A percentile compares a stretch with the other conserved stretches of the same genome.
Conservation (phyloP, 1,139 yeast species). For the Meyerozyma athensensis region DNA sequence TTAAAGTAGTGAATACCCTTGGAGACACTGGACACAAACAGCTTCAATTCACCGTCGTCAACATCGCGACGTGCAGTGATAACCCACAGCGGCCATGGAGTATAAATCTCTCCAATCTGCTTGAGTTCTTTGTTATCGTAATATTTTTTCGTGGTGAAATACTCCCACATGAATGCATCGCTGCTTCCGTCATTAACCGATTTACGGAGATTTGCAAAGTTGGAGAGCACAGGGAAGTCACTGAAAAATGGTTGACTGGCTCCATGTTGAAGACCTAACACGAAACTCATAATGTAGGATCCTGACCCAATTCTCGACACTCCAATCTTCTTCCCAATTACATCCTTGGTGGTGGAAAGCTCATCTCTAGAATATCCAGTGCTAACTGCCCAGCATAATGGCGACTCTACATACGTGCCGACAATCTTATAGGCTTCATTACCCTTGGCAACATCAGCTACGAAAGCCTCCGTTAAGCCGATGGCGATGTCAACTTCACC, state of each 20-base stretch:
- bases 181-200: conserved; percentile 63
- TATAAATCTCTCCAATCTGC: conserved; percentile 79
- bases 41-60: conserved; percentile 7
- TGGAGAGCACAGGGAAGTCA: conserved; percentile 56
- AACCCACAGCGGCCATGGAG: conserved; percentile 98
- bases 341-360: conserved; percentile 43
- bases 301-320: conserved; percentile 91
- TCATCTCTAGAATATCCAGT: conserved; percentile 64
- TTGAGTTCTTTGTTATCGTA: conserved; percentile 78
- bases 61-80: conserved; percentile 43
- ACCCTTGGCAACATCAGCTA: conserved; percentile 76
- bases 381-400: conserved; percentile 86
- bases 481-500: conserved; percentile 71
- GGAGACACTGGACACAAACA: conserved; percentile 51
- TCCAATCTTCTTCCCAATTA: conserved; percentile 64
- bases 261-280: conserved; percentile 58
- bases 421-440: conserved; percentile 56
- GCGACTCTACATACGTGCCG: conserved; percentile 82
- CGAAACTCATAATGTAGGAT: conserved; percentile 86
- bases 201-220: conserved; percentile 70
- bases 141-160: conserved; percentile 81
- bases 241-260: conserved; percentile 44
- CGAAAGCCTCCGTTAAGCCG: conserved; percentile 88
- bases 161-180: conserved; percentile 96
- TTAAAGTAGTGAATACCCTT: conserved; percentile 67